Percentiles rank a stretch among this genome's conserved stretches.
Evolutionary conservation across 805 yeast genomes (phyloP).

Genomic region (Candida tammaniensis): DNA sequence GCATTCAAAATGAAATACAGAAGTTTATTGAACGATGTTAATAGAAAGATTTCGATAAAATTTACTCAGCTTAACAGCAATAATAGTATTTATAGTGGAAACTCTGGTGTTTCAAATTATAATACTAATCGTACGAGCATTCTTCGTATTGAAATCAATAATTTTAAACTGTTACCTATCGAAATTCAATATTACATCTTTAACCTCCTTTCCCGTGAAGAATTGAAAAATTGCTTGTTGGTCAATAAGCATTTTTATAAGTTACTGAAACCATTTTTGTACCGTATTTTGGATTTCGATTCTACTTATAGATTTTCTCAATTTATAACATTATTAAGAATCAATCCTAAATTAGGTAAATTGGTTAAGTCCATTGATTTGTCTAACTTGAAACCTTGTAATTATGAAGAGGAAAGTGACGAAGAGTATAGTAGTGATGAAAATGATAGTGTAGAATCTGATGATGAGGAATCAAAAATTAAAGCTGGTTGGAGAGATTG

Average conservation of each 20-base stretch:
- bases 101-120: slow-evolving; percentile 2
- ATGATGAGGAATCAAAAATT: slow-evolving; percentile 24
- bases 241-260: slow-evolving; percentile 50
- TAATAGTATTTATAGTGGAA: too few species aligned
- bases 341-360: slow-evolving; percentile 52
- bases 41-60: slow-evolving; percentile 39
- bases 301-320: slow-evolving; percentile 82
- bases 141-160: background rate
- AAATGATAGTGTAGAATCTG: slow-evolving; percentile 8
- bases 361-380: slow-evolving; percentile 59
- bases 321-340: slow-evolving; percentile 65
- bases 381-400: slow-evolving; percentile 42
- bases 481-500: slow-evolving; percentile 92
- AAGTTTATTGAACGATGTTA: slow-evolving; percentile 47
- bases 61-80: slow-evolving; percentile 12
- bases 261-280: slow-evolving; percentile 54
- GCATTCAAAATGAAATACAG: slow-evolving; percentile 46
- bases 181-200: slow-evolving; percentile 43
- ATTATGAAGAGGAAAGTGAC: slow-evolving; percentile 12
- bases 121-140: background rate
- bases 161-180: slow-evolving; percentile 34
- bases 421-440: slow-evolving; percentile 7
- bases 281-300: slow-evolving; percentile 51
- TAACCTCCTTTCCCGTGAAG: slow-evolving; percentile 28
- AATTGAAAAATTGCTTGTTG: slow-evolving; percentile 43